A percentile compares a stretch with the other conserved stretches of the same genome.
phyloP scores from a whole-genome alignment of 108 stramenopile species.

The Cyclotella kingstonii region DNA sequence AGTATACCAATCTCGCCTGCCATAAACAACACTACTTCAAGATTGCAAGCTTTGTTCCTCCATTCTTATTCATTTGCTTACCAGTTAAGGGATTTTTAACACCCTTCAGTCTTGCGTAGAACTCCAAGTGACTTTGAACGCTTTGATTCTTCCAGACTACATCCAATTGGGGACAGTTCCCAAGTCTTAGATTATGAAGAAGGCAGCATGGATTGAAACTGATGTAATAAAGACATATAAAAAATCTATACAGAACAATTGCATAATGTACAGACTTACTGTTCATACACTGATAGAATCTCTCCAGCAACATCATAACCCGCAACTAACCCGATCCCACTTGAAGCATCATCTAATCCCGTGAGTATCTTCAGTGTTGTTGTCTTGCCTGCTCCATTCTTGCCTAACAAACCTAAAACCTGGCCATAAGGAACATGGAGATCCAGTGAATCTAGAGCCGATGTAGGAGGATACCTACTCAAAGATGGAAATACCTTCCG shows the following conservation, averaged over 20 bases:
- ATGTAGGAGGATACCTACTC: slow-evolving; percentile 46
- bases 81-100: slow-evolving; percentile 26
- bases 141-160: slow-evolving; percentile 59
- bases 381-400: slow-evolving; percentile 79
- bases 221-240: too few relatives aligned
- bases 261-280: slow-evolving; percentile 1
- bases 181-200: slow-evolving; percentile 29
- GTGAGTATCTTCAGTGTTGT: slow-evolving; percentile 66
- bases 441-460: slow-evolving; percentile 49
- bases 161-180: slow-evolving; percentile 81
- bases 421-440: slow-evolving; percentile 60
- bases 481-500: slow-evolving; percentile 50
- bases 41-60: too few relatives aligned
- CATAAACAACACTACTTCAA: too few relatives aligned
- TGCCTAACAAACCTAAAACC: slow-evolving; percentile 64
- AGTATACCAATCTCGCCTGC: neutral
- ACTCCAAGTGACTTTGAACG: slow-evolving; percentile 66
- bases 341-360: slow-evolving; percentile 49
- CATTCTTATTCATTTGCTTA: neutral
- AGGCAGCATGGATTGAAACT: neutral
- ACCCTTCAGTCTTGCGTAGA: slow-evolving; percentile 66
- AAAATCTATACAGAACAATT: too few relatives aligned
- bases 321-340: slow-evolving; percentile 55
- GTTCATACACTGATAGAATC: slow-evolving; percentile 43
- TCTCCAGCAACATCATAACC: slow-evolving; percentile 57